These are phyloP conservation scores for Mallotus repandus DNA, from an alignment of 441 rosid genomes.

Conservation along the genomic window DNA sequence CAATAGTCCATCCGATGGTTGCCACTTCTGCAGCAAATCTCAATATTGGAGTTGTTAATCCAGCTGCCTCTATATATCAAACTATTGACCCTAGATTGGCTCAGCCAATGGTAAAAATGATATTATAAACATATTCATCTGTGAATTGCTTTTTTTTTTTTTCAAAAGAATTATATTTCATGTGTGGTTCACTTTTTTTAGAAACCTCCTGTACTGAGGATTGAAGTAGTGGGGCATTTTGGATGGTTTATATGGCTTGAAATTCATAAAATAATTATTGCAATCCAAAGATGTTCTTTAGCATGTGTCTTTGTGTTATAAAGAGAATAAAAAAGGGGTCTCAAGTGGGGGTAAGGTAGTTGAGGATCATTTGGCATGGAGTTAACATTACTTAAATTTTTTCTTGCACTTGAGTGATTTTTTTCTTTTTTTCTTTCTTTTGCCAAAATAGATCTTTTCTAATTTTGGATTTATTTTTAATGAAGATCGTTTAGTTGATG, in stretches of 20 bases:
- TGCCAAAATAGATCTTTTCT: neutral
- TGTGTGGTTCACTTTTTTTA: neutral
- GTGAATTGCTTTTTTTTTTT: neutral
- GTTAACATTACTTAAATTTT: neutral
- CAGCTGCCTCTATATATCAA: conserved; percentile 70
- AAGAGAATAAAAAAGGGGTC: neutral
- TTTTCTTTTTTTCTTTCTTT: too few species aligned
- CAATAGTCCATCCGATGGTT: conserved; percentile 46
- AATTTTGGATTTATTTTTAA: too few species aligned
- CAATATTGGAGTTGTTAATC: conserved; percentile 50
- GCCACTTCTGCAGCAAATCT: conserved; percentile 46
- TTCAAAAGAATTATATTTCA: neutral
- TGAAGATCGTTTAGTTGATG: too few species aligned
- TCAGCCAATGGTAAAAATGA: conserved; percentile 36
- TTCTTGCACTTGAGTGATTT: neutral
- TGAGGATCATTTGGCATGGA: conserved; percentile 1
- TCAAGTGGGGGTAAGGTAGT: neutral
- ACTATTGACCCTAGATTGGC: conserved; percentile 49
- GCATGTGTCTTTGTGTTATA: neutral
- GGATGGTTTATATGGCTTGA: neutral
- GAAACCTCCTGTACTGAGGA: neutral
- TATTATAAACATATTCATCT: conserved; percentile 7
- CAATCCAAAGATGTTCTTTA: neutral
- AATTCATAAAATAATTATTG: conserved; percentile 2
- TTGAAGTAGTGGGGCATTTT: neutral